phyloP scores from a whole-genome alignment of 1,139 yeast genomes.

The Pneumocystis wakefieldiae region DNA sequence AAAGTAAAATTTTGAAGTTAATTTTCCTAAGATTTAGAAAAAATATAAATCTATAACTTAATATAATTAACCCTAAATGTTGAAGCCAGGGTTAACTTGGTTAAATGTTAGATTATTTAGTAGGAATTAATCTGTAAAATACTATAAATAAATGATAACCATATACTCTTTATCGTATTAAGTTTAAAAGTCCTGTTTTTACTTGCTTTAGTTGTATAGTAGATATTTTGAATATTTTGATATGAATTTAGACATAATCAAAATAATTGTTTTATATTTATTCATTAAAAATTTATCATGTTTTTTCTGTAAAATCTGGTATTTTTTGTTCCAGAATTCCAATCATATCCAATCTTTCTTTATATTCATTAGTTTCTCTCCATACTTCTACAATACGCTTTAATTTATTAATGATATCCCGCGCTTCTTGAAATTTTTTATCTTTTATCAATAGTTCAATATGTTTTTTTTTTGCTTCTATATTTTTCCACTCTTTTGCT shows the following conservation, averaged over 20 bases:
- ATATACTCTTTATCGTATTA: background rate
- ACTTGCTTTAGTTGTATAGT: background rate
- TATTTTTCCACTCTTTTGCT: conserved; percentile 6
- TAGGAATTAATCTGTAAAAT: no score
- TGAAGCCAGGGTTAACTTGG: no score
- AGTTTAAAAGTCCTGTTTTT: background rate
- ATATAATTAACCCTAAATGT: background rate
- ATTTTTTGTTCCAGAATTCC: conserved; percentile 2
- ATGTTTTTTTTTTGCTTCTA: conserved; percentile 4
- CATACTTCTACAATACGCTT: conserved; percentile 5
- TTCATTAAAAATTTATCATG: background rate
- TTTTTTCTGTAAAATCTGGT: background rate
- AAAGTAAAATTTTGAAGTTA: background rate
- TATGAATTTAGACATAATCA: background rate
- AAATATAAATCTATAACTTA: background rate
- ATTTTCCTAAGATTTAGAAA: background rate
- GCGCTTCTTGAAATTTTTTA: background rate
- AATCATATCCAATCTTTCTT: conserved; percentile 3
- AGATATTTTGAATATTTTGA: background rate
- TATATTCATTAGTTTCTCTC: conserved; percentile 6
- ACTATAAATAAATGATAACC: background rate
- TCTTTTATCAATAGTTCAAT: conserved; percentile 1
- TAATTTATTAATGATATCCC: background rate
- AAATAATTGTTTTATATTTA: conserved; percentile 1
- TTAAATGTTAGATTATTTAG: no score